Evolutionary conservation across 2,329 filamentous ascomycete genomes (phyloP).

Genomic region (Parafenestella ontariensis): DNA sequence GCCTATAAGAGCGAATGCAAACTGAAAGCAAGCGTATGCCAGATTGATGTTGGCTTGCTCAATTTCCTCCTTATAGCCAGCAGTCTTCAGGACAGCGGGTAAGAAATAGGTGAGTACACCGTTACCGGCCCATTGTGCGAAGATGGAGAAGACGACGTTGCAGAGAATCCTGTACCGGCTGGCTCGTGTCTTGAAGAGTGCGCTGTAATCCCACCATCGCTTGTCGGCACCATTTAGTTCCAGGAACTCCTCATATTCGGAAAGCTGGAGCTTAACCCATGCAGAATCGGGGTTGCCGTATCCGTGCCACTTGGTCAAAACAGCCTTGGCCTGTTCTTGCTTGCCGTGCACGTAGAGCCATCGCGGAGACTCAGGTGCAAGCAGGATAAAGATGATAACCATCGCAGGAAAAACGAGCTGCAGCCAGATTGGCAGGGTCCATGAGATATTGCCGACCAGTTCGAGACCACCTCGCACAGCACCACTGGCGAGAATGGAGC

Average conservation of each 20-base stretch:
- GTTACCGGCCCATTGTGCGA: slow-evolving; percentile 55
- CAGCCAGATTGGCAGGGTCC: slow-evolving; percentile 35
- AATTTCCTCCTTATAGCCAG: slow-evolving; percentile 42
- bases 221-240: slow-evolving; percentile 64
- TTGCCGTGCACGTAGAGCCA: slow-evolving; percentile 64
- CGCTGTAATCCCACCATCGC: slow-evolving; percentile 64
- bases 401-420: slow-evolving; percentile 43
- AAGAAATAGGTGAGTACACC: slow-evolving; percentile 44
- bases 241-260: slow-evolving; percentile 56
- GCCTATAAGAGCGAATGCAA: slow-evolving; percentile 43
- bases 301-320: slow-evolving; percentile 64
- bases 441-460: slow-evolving; percentile 24
- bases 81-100: slow-evolving; percentile 42
- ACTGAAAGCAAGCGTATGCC: slow-evolving; percentile 43
- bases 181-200: slow-evolving; percentile 58
- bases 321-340: slow-evolving; percentile 59
- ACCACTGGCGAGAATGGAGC: slow-evolving; percentile 39
- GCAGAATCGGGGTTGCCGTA: slow-evolving; percentile 48
- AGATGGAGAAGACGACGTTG: slow-evolving; percentile 61
- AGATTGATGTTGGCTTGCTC: slow-evolving; percentile 49
- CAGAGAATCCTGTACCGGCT: slow-evolving; percentile 59
- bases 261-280: slow-evolving; percentile 40
- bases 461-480: slow-evolving; percentile 30
- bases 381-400: slow-evolving; percentile 55
- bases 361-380: slow-evolving; percentile 66